A percentile compares a stretch with the other conserved stretches of the same genome.
Evolutionary conservation across 257 asterid species (phyloP).

Genomic region (Solanum etuberosum): DNA sequence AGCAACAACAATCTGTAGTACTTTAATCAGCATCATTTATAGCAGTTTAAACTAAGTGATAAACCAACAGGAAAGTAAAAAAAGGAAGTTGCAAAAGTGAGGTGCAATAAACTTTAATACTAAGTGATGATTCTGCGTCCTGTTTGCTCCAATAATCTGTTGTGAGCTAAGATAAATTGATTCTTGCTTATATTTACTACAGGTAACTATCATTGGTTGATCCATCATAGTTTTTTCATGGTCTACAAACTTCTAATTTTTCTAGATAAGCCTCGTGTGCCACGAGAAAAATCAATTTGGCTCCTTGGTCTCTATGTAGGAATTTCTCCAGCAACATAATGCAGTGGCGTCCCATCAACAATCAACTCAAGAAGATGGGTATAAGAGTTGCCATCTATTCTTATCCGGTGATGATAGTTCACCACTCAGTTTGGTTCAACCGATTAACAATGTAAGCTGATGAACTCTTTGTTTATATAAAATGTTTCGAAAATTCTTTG

Average conservation of each 20-base stretch:
- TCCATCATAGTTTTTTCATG: neutral
- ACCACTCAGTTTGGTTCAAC: slow-evolving; percentile 31
- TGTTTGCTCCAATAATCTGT: neutral
- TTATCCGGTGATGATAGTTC: slow-evolving; percentile 47
- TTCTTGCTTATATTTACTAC: neutral
- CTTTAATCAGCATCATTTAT: neutral
- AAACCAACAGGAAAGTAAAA: neutral
- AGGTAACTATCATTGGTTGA: neutral
- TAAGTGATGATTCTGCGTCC: neutral
- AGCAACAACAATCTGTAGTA: neutral
- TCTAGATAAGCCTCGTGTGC: neutral
- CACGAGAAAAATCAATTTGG: neutral
- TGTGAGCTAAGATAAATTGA: neutral
- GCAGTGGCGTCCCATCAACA: neutral
- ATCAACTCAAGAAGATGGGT: slow-evolving; percentile 26
- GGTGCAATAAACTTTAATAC: neutral
- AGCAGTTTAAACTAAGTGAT: neutral
- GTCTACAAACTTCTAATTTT: neutral
- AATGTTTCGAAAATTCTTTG: neutral
- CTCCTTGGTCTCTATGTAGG: slow-evolving; percentile 21
- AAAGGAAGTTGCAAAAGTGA: neutral
- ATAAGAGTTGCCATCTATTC: slow-evolving; percentile 33
- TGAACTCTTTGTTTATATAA: neutral
- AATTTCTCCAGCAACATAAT: slow-evolving; percentile 13
- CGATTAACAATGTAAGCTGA: slow-evolving; percentile 41